phyloP scores from a whole-genome alignment of 495 filamentous ascomycete species.

The Aspergillus funiculosus region DNA sequence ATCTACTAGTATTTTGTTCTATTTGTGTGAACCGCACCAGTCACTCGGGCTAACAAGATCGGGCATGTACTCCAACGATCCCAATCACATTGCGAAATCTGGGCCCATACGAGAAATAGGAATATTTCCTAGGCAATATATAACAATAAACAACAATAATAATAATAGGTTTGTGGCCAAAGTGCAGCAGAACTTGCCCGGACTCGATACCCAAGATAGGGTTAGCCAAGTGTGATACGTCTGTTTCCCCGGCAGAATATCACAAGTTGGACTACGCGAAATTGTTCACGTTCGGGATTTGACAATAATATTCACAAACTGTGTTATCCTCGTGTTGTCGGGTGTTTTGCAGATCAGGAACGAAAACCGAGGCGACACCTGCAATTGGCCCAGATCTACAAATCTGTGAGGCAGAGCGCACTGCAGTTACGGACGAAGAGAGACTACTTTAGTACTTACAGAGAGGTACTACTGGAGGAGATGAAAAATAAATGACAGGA shows the following conservation, averaged over 20 bases:
- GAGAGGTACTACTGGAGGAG: no score
- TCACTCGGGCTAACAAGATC: slow-evolving; percentile 8
- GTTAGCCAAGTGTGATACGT: slow-evolving; percentile 1
- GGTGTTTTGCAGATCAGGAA: no score
- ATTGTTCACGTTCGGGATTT: no score
- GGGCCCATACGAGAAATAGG: not conserved
- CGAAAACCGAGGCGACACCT: no score
- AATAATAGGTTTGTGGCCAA: not conserved
- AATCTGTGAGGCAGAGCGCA: no score
- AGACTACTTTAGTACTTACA: no score
- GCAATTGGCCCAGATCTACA: no score
- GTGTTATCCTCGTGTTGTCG: no score
- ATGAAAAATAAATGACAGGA: no score
- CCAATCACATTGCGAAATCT: slow-evolving; percentile 6
- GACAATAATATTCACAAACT: no score
- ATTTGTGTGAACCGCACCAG: slow-evolving; percentile 7
- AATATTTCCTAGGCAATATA: not conserved
- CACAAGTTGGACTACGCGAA: no score
- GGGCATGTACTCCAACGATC: slow-evolving; percentile 13
- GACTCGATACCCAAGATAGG: not conserved
- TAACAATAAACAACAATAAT: not conserved
- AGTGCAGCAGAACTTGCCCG: not conserved
- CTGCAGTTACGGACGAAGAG: no score
- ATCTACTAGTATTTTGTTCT: not conserved
- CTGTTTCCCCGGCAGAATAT: not conserved